Evolutionary conservation across 768 basidiomycete species (phyloP).

Genomic region (Saitozyma podzolica): DNA sequence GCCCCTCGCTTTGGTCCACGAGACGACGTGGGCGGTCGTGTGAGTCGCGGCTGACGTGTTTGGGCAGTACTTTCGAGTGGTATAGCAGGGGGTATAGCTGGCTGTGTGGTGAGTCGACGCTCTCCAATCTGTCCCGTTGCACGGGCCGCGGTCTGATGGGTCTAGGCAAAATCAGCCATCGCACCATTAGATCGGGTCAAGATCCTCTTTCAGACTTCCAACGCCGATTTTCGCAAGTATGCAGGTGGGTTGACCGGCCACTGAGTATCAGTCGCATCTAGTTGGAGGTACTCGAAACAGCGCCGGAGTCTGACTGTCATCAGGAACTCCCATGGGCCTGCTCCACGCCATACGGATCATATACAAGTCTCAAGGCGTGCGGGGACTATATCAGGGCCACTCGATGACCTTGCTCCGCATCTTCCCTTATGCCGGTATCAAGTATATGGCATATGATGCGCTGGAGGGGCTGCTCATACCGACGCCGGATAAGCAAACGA

Average conservation of each 20-base stretch:
- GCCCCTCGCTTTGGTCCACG: too few species aligned
- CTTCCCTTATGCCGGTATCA: constrained; percentile 95
- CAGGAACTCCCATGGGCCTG: constrained; percentile 86
- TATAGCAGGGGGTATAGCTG: constrained; percentile 88
- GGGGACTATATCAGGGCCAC: constrained; percentile 91
- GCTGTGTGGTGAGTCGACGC: constrained; percentile 72
- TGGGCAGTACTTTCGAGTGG: constrained; percentile 69
- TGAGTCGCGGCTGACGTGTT: constrained; percentile 6
- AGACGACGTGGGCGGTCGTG: constrained; percentile 1
- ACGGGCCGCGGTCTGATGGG: constrained; percentile 1
- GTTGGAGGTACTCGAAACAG: too few species aligned
- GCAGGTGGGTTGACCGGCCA: constrained; percentile 63
- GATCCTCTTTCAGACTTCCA: constrained; percentile 96
- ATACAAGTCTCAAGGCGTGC: constrained; percentile 59
- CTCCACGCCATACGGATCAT: constrained; percentile 74
- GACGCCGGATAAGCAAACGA: constrained; percentile 72
- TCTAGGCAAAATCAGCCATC: constrained; percentile 86
- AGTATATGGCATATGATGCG: constrained; percentile 95
- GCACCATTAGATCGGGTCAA: constrained; percentile 97
- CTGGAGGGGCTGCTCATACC: constrained; percentile 86
- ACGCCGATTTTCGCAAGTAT: constrained; percentile 90
- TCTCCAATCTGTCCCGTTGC: background rate
- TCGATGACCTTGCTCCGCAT: constrained; percentile 90
- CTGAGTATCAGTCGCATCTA: background rate
- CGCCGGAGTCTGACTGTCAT: background rate